Percentiles rank a stretch among this genome's conserved stretches.
phyloP scores from a whole-genome alignment of 257 asterid species.

The Gentiana dahurica region DNA sequence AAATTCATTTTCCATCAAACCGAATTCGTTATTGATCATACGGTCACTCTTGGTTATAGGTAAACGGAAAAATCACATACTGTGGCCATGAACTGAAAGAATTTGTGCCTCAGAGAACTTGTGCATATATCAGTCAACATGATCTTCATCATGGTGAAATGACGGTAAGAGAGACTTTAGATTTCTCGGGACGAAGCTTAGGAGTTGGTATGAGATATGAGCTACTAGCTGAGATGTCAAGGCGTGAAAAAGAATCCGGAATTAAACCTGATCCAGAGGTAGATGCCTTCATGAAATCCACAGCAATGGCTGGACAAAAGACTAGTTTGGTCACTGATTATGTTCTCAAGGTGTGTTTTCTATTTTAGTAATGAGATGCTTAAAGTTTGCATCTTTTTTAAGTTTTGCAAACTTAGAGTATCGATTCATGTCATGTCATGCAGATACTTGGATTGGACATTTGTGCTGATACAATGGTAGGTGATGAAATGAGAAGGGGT shows the following conservation, averaged over 20 bases:
- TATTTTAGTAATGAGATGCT: not conserved
- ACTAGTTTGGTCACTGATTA: slow-evolving; percentile 50
- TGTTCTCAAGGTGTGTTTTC: slow-evolving; percentile 42
- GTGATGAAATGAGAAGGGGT: slow-evolving; percentile 68
- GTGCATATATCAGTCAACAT: slow-evolving; percentile 48
- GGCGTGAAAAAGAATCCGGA: slow-evolving; percentile 44
- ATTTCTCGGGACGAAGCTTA: slow-evolving; percentile 44
- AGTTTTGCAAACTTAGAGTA: not conserved
- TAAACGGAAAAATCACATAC: slow-evolving; percentile 34
- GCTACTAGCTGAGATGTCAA: slow-evolving; percentile 39
- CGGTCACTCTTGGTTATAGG: slow-evolving; percentile 12
- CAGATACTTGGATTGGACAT: slow-evolving; percentile 59
- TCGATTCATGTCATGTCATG: slow-evolving; percentile 1
- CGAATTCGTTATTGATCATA: not conserved
- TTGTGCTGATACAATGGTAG: slow-evolving; percentile 64
- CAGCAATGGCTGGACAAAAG: slow-evolving; percentile 49
- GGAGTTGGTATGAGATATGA: slow-evolving; percentile 49
- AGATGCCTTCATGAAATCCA: slow-evolving; percentile 56
- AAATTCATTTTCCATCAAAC: not conserved
- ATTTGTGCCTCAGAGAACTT: slow-evolving; percentile 46
- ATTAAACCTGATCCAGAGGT: slow-evolving; percentile 54
- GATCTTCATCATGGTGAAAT: slow-evolving; percentile 65
- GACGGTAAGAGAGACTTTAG: slow-evolving; percentile 46
- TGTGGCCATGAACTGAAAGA: slow-evolving; percentile 49
- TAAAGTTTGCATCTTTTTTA: no score